These are phyloP conservation scores for Peniophora sp. DNA, from an alignment of 1,284 basidiomycete genomes.

Conservation along the genomic window DNA sequence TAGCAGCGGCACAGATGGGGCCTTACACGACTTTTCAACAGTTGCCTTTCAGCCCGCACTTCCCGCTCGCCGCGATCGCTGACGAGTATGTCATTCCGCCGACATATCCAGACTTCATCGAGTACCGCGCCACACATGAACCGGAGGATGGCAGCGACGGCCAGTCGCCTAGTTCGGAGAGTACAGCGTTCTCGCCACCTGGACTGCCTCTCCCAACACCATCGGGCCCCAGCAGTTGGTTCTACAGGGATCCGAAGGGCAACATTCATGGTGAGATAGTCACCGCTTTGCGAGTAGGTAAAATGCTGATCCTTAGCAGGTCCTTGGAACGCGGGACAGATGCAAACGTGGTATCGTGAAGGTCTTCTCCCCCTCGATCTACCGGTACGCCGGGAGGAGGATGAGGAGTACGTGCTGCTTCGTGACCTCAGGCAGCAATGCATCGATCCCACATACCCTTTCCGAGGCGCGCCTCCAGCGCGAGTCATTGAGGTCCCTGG, in stretches of 20 bases:
- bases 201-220: slow-evolving; percentile 65
- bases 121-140: slow-evolving; percentile 58
- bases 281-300: not conserved
- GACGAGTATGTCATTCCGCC: slow-evolving; percentile 86
- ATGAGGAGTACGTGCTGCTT: slow-evolving; percentile 55
- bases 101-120: slow-evolving; percentile 71
- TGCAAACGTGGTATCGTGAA: slow-evolving; percentile 82
- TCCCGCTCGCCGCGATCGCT: slow-evolving; percentile 78
- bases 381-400: slow-evolving; percentile 69
- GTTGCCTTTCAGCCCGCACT: slow-evolving; percentile 71
- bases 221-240: slow-evolving; percentile 64
- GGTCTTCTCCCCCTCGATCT: slow-evolving; percentile 71
- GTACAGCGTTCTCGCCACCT: slow-evolving; percentile 51
- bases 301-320: slow-evolving; percentile 30
- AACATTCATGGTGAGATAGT: slow-evolving; percentile 60
- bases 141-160: slow-evolving; percentile 51
- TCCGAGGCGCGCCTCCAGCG: slow-evolving; percentile 43
- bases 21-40: slow-evolving; percentile 88
- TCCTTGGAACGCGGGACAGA: slow-evolving; percentile 76
- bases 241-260: slow-evolving; percentile 72
- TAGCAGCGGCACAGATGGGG: slow-evolving; percentile 63
- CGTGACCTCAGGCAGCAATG: slow-evolving; percentile 68
- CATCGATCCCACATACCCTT: slow-evolving; percentile 70
- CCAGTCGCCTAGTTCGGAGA: slow-evolving; percentile 23
- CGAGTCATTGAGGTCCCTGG: slow-evolving; percentile 12